phyloP scores from a whole-genome alignment of 306 rosid genomes.

The Acacia crassicarpa region DNA sequence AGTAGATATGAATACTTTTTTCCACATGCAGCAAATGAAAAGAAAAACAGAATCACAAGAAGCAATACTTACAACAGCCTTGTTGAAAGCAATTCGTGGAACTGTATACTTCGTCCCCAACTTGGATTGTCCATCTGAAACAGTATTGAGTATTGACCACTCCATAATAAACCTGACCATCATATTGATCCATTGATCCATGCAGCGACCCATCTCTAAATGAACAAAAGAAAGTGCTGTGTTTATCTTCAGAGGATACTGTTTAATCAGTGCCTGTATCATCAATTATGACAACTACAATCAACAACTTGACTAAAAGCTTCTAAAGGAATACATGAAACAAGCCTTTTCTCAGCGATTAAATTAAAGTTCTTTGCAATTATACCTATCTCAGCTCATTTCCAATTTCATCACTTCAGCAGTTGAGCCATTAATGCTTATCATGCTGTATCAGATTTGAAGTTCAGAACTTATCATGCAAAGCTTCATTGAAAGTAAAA shows the following conservation, averaged over 20 bases:
- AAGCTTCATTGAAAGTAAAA: background rate
- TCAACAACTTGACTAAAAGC: slow-evolving; percentile 19
- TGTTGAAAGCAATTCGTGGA: slow-evolving; percentile 86
- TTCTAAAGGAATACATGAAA: background rate
- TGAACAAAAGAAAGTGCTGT: slow-evolving; percentile 79
- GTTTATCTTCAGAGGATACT: slow-evolving; percentile 74
- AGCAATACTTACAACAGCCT: slow-evolving; percentile 74
- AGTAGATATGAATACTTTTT: slow-evolving; percentile 6
- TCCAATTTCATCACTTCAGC: background rate
- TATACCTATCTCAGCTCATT: background rate
- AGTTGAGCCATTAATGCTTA: slow-evolving; percentile 1
- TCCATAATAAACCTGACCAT: slow-evolving; percentile 80
- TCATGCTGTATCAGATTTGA: slow-evolving; percentile 2
- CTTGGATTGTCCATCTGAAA: slow-evolving; percentile 87
- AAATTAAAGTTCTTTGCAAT: background rate
- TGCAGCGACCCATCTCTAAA: slow-evolving; percentile 78
- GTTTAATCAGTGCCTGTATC: slow-evolving; percentile 61
- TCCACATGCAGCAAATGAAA: background rate
- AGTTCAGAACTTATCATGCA: slow-evolving; percentile 13
- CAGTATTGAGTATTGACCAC: slow-evolving; percentile 78
- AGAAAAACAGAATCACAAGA: slow-evolving; percentile 21
- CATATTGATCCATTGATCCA: slow-evolving; percentile 78
- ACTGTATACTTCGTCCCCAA: slow-evolving; percentile 79
- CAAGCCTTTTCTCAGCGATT: background rate
- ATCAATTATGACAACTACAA: slow-evolving; percentile 18